Evolutionary conservation across 306 rosid genomes (phyloP), one percentile per base, ranked within the genome.

Genomic region (Cicer arietinum): DNA sequence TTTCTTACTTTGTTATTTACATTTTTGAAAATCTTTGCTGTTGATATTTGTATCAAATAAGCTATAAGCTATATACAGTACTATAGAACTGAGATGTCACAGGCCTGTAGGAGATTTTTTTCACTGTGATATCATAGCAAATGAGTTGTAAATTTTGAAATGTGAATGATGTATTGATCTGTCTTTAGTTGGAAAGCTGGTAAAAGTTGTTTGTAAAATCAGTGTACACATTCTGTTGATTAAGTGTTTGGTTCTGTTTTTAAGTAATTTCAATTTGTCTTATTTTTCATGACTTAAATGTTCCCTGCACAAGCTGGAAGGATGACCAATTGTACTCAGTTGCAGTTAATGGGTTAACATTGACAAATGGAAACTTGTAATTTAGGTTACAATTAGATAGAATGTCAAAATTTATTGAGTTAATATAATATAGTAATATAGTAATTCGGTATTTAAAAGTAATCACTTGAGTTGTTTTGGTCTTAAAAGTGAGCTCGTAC

Each of bases 141-240:
- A 20, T 42, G 56, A 54, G 9, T 63, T 65, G 76, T 71, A 47
- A 50, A 66, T 76, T 80, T 76, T 70, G 69, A 43, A 65, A 43
- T 39, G 22, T 47, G 35, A 42, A 16, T 35, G 37, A 60, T 0
- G 10, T 30, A 12, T 9, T 60, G 35, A 12, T 60, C 20, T 58
- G 22, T 58, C 8, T 25, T 58, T 58, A 58, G 64, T 58, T 47
- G 62, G 9, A 52, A 17, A 8, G 47, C 58, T n/a, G 12, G 41
- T 77, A 57, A 62, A 73, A 70, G 37, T 40, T 60, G 53, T 51
- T 52, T 17, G 18, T 52, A 45, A n/a, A 78, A 78, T 53, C 58
- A 67, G 58, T 60, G 69, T 35, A 46, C 45, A 35, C 60, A 53
- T 53, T 7, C 41, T 56, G 64, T 25, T 25, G 12, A 60, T 35